Evolutionary conservation across 2,329 filamentous ascomycete genomes (phyloP).

Genomic region (Neonectria ditissima): DNA sequence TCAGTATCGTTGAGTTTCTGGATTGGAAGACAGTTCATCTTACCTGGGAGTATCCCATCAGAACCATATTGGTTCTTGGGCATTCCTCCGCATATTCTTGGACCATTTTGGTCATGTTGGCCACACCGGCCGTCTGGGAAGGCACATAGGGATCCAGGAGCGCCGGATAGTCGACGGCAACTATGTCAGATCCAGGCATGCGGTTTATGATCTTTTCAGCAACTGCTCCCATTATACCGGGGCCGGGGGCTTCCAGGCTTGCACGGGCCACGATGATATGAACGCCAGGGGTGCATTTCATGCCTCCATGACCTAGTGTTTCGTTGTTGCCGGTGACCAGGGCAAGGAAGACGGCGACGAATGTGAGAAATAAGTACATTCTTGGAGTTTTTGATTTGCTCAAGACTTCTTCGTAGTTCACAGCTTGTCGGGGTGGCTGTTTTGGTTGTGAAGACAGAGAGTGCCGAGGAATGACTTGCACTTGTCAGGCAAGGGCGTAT

Average conservation of each 20-base stretch:
- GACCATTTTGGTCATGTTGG: constrained; percentile 20
- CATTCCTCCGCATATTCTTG: constrained; percentile 27
- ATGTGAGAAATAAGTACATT: too few species aligned
- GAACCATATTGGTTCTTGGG: constrained; percentile 36
- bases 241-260: constrained; percentile 35
- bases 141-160: constrained; percentile 29
- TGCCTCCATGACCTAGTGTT: background rate
- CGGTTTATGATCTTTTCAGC: constrained; percentile 23
- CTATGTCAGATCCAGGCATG: constrained; percentile 28
- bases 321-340: constrained; percentile 3
- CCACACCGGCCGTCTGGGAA: constrained; percentile 37
- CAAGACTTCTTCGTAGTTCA: too few species aligned
- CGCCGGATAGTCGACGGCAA: constrained; percentile 35
- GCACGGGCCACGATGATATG: constrained; percentile 39
- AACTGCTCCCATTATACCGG: constrained; percentile 39
- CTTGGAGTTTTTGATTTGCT: too few species aligned
- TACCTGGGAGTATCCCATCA: constrained; percentile 41
- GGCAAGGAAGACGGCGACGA: constrained; percentile 1
- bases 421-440: too few species aligned
- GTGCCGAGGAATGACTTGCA: too few species aligned
- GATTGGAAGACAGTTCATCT: background rate
- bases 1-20: background rate
- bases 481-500: too few species aligned
- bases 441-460: too few species aligned
- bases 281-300: constrained; percentile 28